Evolutionary conservation across 2,329 filamentous ascomycete genomes (phyloP), one percentile per base, ranked within the genome.

Genomic region (Sclerotinia minor): DNA sequence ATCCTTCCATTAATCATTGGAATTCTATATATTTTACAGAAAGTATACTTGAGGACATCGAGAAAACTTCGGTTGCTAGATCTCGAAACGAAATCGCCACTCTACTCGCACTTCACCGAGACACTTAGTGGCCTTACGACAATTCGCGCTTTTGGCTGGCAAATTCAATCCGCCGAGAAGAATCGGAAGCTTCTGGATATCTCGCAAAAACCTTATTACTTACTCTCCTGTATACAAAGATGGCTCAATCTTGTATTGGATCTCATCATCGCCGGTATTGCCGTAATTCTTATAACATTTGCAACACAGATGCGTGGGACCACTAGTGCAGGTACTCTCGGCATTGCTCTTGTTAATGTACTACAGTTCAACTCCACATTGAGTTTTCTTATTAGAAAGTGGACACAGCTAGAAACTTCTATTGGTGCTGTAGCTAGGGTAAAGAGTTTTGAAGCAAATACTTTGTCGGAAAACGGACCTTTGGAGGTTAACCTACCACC

Each of bases 161-260:
- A 60, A 45, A n/a, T 6, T n/a, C 50, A 65, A 29, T 67, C 69
- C 15, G 45, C 65, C 21, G 50, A 65, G 47, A 58, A 66, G 68
- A 85, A 84, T 66, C 75, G 81, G n/a, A 68, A 73, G 8, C 78
- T 84, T 0, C 76, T 88, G 1, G 83, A 88, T 68, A 75, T 76
- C 11, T 53, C 63, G 77, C 86, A 88, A 71, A 76, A 79, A 29
- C 85, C 86, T 0, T 85, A 83, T 61, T 89, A 89, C 71, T 79
- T 87, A 0, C 78, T 88, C 7, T 83, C 80, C 67, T 81, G 82
- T 50, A 80, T 87, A 4, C 87, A 89, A 73, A 80, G 83, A 47
- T 88, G 86, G 85, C 79, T 88, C 0, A 79, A 75, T 0, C 78
- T 88, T 0, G 80, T 81, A 0, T 87, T 96, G 69, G 84, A 83